Percentiles rank a stretch among this genome's conserved stretches.
Conservation (phyloP, 225 moss, liverwort and hornwort genomes). For the Marchantia paleacea region DNA sequence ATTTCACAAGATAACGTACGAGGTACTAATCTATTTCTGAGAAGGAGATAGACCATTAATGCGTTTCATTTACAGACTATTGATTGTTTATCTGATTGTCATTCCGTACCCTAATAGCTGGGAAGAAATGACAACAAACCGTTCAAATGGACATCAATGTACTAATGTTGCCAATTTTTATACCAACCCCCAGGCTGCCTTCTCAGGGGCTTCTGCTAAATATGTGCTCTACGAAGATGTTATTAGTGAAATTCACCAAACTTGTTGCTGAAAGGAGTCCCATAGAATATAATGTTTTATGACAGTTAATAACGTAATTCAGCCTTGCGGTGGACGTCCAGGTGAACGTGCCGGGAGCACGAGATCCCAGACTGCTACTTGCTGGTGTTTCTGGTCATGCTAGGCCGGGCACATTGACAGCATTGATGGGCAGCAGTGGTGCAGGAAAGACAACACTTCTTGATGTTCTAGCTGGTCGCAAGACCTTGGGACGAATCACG, state of each 20-base stretch:
- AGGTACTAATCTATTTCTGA: conserved; percentile 31
- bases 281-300: neutral
- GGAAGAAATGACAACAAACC: neutral
- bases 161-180: too few species aligned
- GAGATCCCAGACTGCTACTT: conserved; percentile 69
- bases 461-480: conserved; percentile 84
- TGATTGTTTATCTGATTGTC: neutral
- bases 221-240: neutral
- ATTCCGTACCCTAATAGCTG: neutral
- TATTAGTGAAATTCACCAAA: neutral
- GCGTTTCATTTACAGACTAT: too few species aligned
- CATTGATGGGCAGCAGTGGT: conserved; percentile 93
- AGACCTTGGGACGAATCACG: conserved; percentile 62
- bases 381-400: conserved; percentile 83
- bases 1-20: conserved; percentile 75
- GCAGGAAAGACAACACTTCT: conserved; percentile 87
- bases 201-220: neutral
- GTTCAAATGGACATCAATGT: neutral
- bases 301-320: neutral
- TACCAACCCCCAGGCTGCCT: neutral
- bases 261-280: neutral
- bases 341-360: conserved; percentile 76
- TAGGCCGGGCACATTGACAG: conserved; percentile 68
- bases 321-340: conserved; percentile 30
- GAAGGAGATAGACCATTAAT: neutral